Evolutionary conservation across 176 grass and related monocot genomes (phyloP), one percentile per base, ranked within the genome.

Genomic region (Eragrostis nindensis): DNA sequence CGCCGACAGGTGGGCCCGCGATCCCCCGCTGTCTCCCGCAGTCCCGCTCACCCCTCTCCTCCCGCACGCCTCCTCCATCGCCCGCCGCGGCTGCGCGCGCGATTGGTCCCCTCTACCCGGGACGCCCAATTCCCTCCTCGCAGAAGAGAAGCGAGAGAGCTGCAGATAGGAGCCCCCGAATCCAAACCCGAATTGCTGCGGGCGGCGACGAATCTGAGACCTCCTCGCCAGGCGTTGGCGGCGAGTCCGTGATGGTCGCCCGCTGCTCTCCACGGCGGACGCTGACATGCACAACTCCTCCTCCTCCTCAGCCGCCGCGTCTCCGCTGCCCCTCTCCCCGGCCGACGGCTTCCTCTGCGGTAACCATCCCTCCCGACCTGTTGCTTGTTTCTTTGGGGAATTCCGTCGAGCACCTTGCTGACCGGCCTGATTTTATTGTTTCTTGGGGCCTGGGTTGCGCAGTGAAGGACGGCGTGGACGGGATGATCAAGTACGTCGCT

Each of bases 381-480:
- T 69, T 71, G 13, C 46, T 44, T 13, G 14, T 18, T 73, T 14
- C 75, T 47, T 5, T 68, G 43, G 25, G 75, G 64, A 59, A 71
- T 82, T 32, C 63, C 67, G 38, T 57, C 86, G 80, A 88, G 66
- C 59, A 32, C 54, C 44, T 86, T 3, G 67, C 68, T 57, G 24
- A 71, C 43, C 41, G 2, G 14, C 16, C 40, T 48, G 46, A 67
- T 77, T 14, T 43, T 60, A 27, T 57, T 39, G 11, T 47, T 77
- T 68, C 0, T 5, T 36, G 67, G 42, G 38, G 55, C 8, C 13
- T 62, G 55, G 71, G 48, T 2, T 24, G 27, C 47, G 67, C 82
- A 98, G 95, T 95, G 86, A 95, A 95, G 83, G 95, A 98, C 40
- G 95, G 86, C 70, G 78, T 95, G 55, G 92, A 93, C 68, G 90